Conservation (phyloP, 2,329 filamentous ascomycete species). For the Nemania serpens region DNA sequence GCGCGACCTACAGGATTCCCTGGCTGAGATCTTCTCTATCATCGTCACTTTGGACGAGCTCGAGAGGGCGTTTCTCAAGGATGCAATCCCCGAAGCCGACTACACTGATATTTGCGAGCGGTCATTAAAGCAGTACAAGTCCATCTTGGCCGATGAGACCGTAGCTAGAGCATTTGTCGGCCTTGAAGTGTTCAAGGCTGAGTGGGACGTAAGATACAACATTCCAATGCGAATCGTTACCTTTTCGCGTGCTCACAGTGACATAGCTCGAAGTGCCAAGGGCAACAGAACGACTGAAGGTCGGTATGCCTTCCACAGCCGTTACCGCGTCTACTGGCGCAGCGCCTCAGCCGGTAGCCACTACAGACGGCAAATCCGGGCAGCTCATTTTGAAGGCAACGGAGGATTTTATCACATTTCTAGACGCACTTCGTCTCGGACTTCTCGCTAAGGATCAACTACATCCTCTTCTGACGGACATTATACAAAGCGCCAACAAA, state of each 20-base stretch:
- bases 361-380: conserved; percentile 56
- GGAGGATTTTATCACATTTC: conserved; percentile 97
- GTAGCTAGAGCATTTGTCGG: conserved; percentile 89
- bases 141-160: conserved; percentile 84
- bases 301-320: conserved; percentile 89
- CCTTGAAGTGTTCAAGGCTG: conserved; percentile 85
- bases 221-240: neutral
- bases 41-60: conserved; percentile 94
- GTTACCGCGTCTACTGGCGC: conserved; percentile 57
- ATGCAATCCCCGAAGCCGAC: conserved; percentile 87
- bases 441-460: conserved; percentile 93
- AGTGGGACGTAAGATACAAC: conserved; percentile 74
- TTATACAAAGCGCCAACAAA: conserved; percentile 96
- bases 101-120: conserved; percentile 97
- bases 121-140: conserved; percentile 94
- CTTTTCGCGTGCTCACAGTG: conserved; percentile 23
- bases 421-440: conserved; percentile 91
- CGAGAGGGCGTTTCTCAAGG: conserved; percentile 95
- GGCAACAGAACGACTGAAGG: conserved; percentile 88
- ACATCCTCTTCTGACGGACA: conserved; percentile 92
- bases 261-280: conserved; percentile 86
- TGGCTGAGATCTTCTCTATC: conserved; percentile 97
- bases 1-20: conserved; percentile 90
- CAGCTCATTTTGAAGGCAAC: conserved; percentile 85
- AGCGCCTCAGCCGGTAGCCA: conserved; percentile 49